phyloP scores from a whole-genome alignment of 1,284 basidiomycete species.

The Trichosporon sp. region DNA sequence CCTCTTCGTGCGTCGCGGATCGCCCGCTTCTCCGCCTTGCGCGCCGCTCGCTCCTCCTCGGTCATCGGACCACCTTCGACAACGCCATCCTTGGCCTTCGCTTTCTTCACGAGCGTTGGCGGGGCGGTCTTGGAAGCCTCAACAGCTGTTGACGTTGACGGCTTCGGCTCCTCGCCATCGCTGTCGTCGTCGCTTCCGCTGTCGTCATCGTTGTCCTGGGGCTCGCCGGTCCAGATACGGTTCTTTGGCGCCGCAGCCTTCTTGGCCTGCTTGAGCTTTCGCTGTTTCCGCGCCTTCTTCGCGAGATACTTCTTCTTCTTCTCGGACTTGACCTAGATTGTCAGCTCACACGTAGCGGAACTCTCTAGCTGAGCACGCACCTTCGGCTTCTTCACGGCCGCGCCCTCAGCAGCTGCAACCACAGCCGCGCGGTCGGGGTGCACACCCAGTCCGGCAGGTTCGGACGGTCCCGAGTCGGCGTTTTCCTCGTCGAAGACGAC shows the following conservation, averaged over 20 bases:
- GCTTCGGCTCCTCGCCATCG: slow-evolving; percentile 22
- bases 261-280: slow-evolving; percentile 60
- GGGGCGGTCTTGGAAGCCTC: not conserved
- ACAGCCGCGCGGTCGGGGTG: slow-evolving; percentile 28
- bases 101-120: slow-evolving; percentile 5
- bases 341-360: slow-evolving; percentile 14
- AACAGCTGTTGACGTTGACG: not conserved
- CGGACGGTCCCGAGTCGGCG: not conserved
- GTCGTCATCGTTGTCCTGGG: slow-evolving; percentile 30
- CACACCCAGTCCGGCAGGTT: not conserved
- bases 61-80: slow-evolving; percentile 5
- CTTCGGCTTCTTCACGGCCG: slow-evolving; percentile 36
- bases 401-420: slow-evolving; percentile 12
- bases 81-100: not conserved
- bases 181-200: slow-evolving; percentile 21
- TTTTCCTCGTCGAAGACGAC: slow-evolving; percentile 32
- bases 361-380: slow-evolving; percentile 28
- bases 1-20: slow-evolving; percentile 25
- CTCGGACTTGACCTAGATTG: slow-evolving; percentile 45
- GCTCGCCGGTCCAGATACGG: slow-evolving; percentile 35
- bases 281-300: slow-evolving; percentile 67
- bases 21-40: slow-evolving; percentile 33
- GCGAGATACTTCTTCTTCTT: slow-evolving; percentile 69
- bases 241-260: slow-evolving; percentile 53
- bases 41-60: slow-evolving; percentile 24